Evolutionary conservation across 73 alveolate species (phyloP), one percentile per base, ranked within the genome.

Genomic region (Uronychia binucleata): DNA sequence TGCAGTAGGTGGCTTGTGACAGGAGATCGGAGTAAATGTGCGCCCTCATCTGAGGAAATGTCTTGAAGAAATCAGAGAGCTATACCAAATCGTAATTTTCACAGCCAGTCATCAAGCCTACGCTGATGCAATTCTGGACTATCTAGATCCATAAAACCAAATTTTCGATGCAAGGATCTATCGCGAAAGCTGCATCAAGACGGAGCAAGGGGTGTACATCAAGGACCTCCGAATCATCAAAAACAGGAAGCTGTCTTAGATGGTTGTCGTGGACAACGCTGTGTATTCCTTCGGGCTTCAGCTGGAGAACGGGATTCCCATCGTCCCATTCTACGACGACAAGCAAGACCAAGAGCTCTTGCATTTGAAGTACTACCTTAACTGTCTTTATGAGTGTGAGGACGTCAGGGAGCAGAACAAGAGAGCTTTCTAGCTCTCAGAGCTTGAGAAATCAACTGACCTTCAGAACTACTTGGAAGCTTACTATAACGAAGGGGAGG

Each of bases 241-340:
- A 46, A 46, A 46, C 19, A 5, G 28, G 34, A 32, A 34, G 14
- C 30, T 79, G 29, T 35, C 34, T 29, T 77, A 79, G 1, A 57
- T 79, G 14, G 58, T 79, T n/a, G 30, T 79, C 28, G 86, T 95
- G 19, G 99, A 95, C 82, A 93, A 95, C 67, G 96, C 99, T 29
- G 96, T 95, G 34, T 91, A 93, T 58, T 91, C 95, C 0, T 95
- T 93, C 85, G 96, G 97, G 26, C 88, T 84, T 57, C 93, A 93
- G 81, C 29, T 94, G 28, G 96, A 95, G 58, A 95, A 95, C 94
- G 99, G 99, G 28, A 95, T 95, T 31, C 99, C 99, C 0, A 95
- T 95, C 1, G 93, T 95, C 33, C 99, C 99, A n/a, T 95, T 88
- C 89, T 92, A 88, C 85, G 97, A 95, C 59, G 86, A 91, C 33